Percentiles rank a stretch among this genome's conserved stretches.
Evolutionary conservation across 306 rosid species (phyloP).

Genomic region (Fragaria vesca): DNA sequence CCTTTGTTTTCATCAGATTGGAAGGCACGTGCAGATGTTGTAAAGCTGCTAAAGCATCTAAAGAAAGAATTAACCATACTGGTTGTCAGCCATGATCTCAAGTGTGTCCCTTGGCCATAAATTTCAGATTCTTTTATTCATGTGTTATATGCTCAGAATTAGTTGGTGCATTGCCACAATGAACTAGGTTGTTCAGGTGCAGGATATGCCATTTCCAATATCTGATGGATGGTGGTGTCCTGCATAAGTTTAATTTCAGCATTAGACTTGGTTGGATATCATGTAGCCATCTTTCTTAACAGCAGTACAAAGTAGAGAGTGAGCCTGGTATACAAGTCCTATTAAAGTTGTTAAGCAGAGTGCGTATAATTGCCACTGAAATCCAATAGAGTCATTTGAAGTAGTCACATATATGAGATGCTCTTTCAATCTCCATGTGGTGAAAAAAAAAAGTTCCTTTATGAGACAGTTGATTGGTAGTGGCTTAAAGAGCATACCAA

Average conservation of each 20-base stretch:
- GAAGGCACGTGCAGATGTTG: slow-evolving; percentile 90
- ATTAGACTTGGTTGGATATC: not conserved
- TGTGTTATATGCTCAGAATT: not conserved
- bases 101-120: slow-evolving; percentile 39
- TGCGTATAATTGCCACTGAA: not conserved
- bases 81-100: slow-evolving; percentile 88
- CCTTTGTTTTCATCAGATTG: slow-evolving; percentile 59
- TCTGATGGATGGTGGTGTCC: not conserved
- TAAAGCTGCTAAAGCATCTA: slow-evolving; percentile 79
- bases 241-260: not conserved
- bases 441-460: not conserved
- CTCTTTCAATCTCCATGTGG: not conserved
- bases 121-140: slow-evolving; percentile 12
- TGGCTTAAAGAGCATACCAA: slow-evolving; percentile 6
- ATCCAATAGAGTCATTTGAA: not conserved
- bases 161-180: not conserved
- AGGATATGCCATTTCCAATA: not conserved
- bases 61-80: slow-evolving; percentile 78
- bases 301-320: not conserved
- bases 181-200: not conserved
- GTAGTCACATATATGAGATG: not conserved
- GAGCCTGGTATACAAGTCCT: not conserved
- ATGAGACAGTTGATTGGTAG: not conserved
- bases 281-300: not conserved
- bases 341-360: not conserved